These are phyloP conservation scores for Areca catechu DNA, from an alignment of 176 grass and related monocot genomes.

Conservation along the genomic window DNA sequence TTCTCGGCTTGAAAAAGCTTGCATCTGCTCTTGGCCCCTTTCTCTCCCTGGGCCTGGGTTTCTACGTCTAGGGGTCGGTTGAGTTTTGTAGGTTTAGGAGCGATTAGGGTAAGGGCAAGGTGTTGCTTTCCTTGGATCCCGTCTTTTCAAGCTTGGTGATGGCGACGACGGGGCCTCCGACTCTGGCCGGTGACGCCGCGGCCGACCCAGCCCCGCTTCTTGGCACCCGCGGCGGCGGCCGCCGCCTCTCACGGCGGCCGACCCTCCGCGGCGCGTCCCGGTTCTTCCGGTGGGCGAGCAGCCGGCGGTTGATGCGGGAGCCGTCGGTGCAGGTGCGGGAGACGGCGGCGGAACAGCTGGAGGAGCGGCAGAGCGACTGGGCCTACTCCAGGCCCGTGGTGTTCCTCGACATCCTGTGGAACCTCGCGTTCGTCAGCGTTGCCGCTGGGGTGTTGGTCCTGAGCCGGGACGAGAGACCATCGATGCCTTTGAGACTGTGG, in stretches of 20 bases:
- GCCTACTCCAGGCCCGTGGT: slow-evolving; percentile 24
- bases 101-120: too few species aligned
- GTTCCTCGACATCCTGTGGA: slow-evolving; percentile 40
- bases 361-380: slow-evolving; percentile 28
- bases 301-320: slow-evolving; percentile 4
- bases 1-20: too few species aligned
- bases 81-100: too few species aligned
- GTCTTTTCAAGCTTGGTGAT: too few species aligned
- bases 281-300: slow-evolving; percentile 10
- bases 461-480: slow-evolving; percentile 26
- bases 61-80: too few species aligned
- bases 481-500: slow-evolving; percentile 35
- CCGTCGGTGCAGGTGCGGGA: slow-evolving; percentile 17
- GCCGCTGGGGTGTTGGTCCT: slow-evolving; percentile 17
- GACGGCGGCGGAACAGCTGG: slow-evolving; percentile 20
- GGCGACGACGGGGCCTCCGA: too few species aligned
- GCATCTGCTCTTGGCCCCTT: too few species aligned
- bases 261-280: not conserved
- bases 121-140: too few species aligned
- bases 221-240: not conserved
- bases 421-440: slow-evolving; percentile 20
- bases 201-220: too few species aligned
- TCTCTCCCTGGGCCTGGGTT: too few species aligned
- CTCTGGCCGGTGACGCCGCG: too few species aligned
- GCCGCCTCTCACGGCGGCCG: not conserved